Evolutionary conservation across 2,329 filamentous ascomycete genomes (phyloP), one percentile per base, ranked within the genome.

Genomic region (Zalaria sp.): DNA sequence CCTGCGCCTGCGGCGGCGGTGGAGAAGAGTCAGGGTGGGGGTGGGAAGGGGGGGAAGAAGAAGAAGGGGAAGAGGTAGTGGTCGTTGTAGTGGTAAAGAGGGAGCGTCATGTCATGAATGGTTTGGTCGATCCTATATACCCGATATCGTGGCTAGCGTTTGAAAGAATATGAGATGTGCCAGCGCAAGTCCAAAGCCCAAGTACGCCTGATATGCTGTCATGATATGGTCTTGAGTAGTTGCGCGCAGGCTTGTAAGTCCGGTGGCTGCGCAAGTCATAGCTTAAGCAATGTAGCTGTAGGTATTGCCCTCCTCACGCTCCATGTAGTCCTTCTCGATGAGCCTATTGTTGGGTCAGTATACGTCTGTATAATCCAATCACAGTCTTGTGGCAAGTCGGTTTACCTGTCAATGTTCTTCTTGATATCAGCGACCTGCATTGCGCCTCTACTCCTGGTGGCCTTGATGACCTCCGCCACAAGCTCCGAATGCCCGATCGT

Each of bases 251-350:
- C 2, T 18, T 18, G 18, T 18, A 18, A 18, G 18, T 18, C 18
- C 18, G 18, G 18, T 18, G 18, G 18, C 18, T 18, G 18, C 18
- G 18, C 18, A 2, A 2, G 18, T 18, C 18, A 2, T 18, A 2
- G 18, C 18, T 18, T 47, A 69, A 25, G 66, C 66, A 51, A 69
- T 58, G 51, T 69, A 69, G 43, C 54, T 56, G 53, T 68, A 69
- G 49, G 55, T 57, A 18, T 77, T 77, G n/a, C 65, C 71, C 25
- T 79, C 83, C 47, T 82, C 79, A 38, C 86, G 72, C 60, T 94
- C 87, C 53, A 94, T 77, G 53, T 94, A 94, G 50, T 94, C 87
- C 64, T 93, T 93, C 57, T 94, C 87, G 41, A 94, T 89, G 49
- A 94, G 68, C 58, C 83, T 87, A 44, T 28, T 51, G 54, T 53